Conservation (phyloP, 164 flowering plant species). For the Pachysandra terminalis region DNA sequence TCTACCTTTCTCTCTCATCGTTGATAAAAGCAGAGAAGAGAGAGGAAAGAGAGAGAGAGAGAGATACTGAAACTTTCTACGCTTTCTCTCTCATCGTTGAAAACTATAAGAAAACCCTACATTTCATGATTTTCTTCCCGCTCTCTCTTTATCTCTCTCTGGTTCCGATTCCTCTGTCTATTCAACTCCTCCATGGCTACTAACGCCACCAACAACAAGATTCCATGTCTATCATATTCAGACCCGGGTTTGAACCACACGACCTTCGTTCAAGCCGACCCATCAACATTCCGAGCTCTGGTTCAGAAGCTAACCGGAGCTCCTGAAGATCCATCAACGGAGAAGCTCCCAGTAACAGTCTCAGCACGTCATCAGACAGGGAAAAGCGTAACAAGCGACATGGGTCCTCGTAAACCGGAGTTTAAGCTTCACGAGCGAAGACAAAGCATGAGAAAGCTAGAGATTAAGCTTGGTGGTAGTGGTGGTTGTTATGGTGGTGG, state of each 20-base stretch:
- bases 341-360: constrained; percentile 31
- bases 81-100: not conserved
- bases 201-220: constrained; percentile 3
- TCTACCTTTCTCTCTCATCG: too few species aligned
- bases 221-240: not conserved
- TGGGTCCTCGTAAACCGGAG: constrained; percentile 33
- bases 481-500: not conserved
- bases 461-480: constrained; percentile 32
- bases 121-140: constrained; percentile 1
- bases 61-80: too few species aligned
- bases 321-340: constrained; percentile 25
- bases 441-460: constrained; percentile 39
- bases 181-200: constrained; percentile 10
- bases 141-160: constrained; percentile 6
- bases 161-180: not conserved
- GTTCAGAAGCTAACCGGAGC: constrained; percentile 64
- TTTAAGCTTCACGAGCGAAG: constrained; percentile 62
- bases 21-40: too few species aligned
- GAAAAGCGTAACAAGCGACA: constrained; percentile 12
- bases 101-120: not conserved
- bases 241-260: constrained; percentile 30
- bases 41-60: too few species aligned
- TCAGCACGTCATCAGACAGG: constrained; percentile 10
- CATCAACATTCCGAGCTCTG: constrained; percentile 50
- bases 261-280: constrained; percentile 66